A percentile compares a stretch with the other conserved stretches of the same genome.
Evolutionary conservation across 2,329 filamentous ascomycete species (phyloP).

Genomic region (Aureobasidium sp.): DNA sequence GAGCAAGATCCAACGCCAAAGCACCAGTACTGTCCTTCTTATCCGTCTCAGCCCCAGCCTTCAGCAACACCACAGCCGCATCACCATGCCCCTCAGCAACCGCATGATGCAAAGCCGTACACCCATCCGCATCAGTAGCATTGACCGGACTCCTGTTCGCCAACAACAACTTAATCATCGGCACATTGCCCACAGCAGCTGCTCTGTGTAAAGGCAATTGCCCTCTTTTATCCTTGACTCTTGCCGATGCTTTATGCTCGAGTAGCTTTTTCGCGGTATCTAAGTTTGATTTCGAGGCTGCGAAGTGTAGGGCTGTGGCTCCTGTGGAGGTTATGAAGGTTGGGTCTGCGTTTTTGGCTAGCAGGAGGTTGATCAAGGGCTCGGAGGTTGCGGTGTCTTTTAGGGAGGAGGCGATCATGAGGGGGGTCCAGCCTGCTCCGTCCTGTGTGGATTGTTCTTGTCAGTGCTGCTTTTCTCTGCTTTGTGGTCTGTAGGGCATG

Average conservation of each 20-base stretch:
- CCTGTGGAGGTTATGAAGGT: slow-evolving; percentile 66
- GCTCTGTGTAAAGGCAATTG: slow-evolving; percentile 88
- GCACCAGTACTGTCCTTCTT: slow-evolving; percentile 65
- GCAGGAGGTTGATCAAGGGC: slow-evolving; percentile 56
- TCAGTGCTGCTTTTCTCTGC: too few relatives aligned
- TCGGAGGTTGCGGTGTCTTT: slow-evolving; percentile 61
- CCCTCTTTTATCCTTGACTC: slow-evolving; percentile 74
- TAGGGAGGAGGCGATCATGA: slow-evolving; percentile 74
- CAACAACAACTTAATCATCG: slow-evolving; percentile 73
- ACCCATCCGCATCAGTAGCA: slow-evolving; percentile 70
- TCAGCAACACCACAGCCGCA: slow-evolving; percentile 72
- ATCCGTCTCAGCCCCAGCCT: slow-evolving; percentile 72
- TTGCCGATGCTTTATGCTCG: slow-evolving; percentile 62
- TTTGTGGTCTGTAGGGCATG: too few relatives aligned
- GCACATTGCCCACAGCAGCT: slow-evolving; percentile 80
- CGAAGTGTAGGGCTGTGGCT: slow-evolving; percentile 83
- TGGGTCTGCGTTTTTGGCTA: slow-evolving; percentile 61
- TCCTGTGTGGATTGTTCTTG: slow-evolving; percentile 40
- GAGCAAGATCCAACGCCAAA: slow-evolving; percentile 71
- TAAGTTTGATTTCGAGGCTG: slow-evolving; percentile 80
- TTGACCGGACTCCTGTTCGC: slow-evolving; percentile 73
- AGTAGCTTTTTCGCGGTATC: slow-evolving; percentile 71
- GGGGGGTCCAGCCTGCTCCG: slow-evolving; percentile 69
- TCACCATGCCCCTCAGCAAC: slow-evolving; percentile 70
- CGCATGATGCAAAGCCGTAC: slow-evolving; percentile 83